These are phyloP conservation scores for Croton setiger DNA, from an alignment of 441 rosid species.

Conservation along the genomic window DNA sequence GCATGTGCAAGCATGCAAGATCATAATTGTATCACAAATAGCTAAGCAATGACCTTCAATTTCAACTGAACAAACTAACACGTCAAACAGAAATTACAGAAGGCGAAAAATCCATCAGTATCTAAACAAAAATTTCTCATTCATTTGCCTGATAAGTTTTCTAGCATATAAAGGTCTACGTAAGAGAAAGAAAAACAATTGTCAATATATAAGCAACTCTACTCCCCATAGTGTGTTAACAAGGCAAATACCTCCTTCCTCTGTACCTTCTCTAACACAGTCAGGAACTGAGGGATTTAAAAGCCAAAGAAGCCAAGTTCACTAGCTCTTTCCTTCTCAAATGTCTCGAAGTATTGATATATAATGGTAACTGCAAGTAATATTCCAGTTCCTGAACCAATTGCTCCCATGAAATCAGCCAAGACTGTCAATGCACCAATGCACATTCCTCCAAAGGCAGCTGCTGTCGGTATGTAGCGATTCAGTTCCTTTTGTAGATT, in stretches of 20 bases:
- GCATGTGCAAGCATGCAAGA: too few species aligned
- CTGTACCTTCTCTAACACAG: not conserved
- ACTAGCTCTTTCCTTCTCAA: conserved; percentile 94
- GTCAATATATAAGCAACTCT: not conserved
- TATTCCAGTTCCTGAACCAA: conserved; percentile 89
- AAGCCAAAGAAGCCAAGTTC: conserved; percentile 89
- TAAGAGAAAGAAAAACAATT: not conserved
- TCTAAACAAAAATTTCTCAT: not conserved
- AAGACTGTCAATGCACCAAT: conserved; percentile 76
- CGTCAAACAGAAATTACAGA: not conserved
- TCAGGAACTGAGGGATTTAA: conserved; percentile 18
- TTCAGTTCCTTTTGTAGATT: conserved; percentile 83
- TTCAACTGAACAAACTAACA: not conserved
- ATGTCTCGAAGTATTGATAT: conserved; percentile 91
- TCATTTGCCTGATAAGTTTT: not conserved
- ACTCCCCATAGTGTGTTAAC: not conserved
- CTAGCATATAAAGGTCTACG: not conserved
- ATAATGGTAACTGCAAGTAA: conserved; percentile 87
- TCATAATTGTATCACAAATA: too few species aligned
- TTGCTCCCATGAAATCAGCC: conserved; percentile 95
- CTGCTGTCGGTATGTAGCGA: conserved; percentile 87
- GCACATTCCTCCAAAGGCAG: conserved; percentile 82
- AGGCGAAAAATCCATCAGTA: not conserved
- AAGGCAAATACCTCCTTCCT: not conserved
- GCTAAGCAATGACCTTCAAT: too few species aligned